A percentile compares a stretch with the other conserved stretches of the same genome.
Evolutionary conservation across 306 rosid genomes (phyloP).

Genomic region (Prunus padus): DNA sequence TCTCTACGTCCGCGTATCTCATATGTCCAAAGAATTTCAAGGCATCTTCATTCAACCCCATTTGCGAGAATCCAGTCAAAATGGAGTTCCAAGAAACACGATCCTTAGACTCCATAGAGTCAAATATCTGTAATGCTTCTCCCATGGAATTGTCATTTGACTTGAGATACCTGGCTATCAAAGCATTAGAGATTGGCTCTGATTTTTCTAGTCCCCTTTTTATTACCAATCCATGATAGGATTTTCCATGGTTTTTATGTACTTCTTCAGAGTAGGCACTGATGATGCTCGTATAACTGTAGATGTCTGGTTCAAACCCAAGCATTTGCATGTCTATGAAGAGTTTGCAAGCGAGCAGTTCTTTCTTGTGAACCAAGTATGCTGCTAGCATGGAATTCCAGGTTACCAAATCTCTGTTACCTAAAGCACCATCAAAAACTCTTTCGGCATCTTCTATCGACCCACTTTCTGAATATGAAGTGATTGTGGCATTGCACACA

Average conservation of each 20-base stretch:
- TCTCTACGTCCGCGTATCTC: constrained; percentile 45
- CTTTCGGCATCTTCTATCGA: constrained; percentile 62
- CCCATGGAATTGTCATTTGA: constrained; percentile 47
- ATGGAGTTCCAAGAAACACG: constrained; percentile 76
- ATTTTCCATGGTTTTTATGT: constrained; percentile 46
- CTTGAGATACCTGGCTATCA: constrained; percentile 73
- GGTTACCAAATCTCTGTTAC: constrained; percentile 55
- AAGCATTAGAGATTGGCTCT: constrained; percentile 65
- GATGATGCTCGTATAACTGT: constrained; percentile 65
- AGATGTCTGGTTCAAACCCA: constrained; percentile 70
- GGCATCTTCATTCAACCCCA: constrained; percentile 72
- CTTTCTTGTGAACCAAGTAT: constrained; percentile 48
- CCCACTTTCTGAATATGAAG: constrained; percentile 69
- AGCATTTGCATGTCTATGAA: constrained; percentile 57
- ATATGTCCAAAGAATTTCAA: constrained; percentile 50
- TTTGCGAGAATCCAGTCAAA: constrained; percentile 69
- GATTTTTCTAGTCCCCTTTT: constrained; percentile 64
- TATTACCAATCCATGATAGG: constrained; percentile 66
- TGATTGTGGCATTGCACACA: constrained; percentile 65
- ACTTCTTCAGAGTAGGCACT: constrained; percentile 49
- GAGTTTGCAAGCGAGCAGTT: constrained; percentile 51
- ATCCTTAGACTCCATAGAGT: constrained; percentile 56
- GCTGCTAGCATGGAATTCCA: constrained; percentile 86
- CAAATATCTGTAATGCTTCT: constrained; percentile 55
- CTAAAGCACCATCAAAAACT: constrained; percentile 45